These are phyloP conservation scores for Incumbomyces lentus DNA, from an alignment of 2,329 filamentous ascomycete genomes.

Conservation along the genomic window DNA sequence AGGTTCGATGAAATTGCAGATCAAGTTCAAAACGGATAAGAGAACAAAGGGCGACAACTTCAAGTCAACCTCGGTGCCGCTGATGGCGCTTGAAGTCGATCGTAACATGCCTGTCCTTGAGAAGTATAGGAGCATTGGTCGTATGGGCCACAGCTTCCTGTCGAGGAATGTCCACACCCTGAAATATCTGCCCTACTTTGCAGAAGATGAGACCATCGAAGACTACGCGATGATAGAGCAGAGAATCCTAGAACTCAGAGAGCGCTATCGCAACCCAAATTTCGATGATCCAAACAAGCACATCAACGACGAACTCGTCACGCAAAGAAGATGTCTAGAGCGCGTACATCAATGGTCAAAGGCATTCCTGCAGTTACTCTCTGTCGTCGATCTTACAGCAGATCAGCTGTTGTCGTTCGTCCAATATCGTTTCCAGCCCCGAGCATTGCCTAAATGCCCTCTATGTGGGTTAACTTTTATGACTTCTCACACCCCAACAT, in stretches of 20 bases:
- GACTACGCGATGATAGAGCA: constrained; percentile 10
- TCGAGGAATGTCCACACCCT: constrained; percentile 16
- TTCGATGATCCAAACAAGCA: background rate
- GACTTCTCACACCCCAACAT: background rate
- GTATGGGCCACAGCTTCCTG: constrained; percentile 15
- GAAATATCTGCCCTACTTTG: constrained; percentile 17
- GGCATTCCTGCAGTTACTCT: background rate
- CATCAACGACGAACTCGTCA: background rate
- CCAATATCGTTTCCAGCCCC: background rate
- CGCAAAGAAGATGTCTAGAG: constrained; percentile 2
- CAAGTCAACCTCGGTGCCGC: background rate
- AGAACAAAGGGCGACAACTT: background rate
- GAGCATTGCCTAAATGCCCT: background rate
- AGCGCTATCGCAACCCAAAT: constrained; percentile 8
- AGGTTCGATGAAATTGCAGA: background rate
- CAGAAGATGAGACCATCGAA: constrained; percentile 14
- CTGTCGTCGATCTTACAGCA: background rate
- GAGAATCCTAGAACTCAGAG: constrained; percentile 8
- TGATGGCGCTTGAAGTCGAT: background rate
- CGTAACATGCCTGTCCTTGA: constrained; percentile 7
- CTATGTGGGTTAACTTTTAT: background rate
- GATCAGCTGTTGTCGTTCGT: background rate
- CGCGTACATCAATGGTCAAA: constrained; percentile 3
- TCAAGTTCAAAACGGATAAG: background rate
- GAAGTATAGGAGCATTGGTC: constrained; percentile 18